Conservation (phyloP, 2,329 filamentous ascomycete genomes). For the Xylariaceae sp. region DNA sequence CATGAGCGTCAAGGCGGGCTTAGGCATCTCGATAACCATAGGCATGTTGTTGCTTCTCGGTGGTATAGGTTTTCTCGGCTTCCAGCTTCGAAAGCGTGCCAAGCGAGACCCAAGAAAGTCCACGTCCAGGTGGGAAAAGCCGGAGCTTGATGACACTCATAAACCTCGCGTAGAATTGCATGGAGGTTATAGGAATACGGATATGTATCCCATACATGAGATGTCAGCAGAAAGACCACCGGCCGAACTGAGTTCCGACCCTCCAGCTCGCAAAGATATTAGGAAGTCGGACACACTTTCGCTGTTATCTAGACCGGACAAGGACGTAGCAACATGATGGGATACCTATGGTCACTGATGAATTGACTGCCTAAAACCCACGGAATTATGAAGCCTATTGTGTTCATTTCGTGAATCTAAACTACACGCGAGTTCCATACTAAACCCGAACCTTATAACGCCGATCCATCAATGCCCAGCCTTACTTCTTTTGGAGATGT, state of each 20-base stretch:
- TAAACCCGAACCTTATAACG: slow-evolving; percentile 37
- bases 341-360: slow-evolving; percentile 11
- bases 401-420: slow-evolving; percentile 32
- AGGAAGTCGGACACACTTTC: neutral
- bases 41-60: neutral
- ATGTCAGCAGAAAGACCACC: neutral
- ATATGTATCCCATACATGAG: neutral
- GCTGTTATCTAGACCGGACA: neutral
- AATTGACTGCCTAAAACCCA: neutral
- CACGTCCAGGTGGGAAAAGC: neutral
- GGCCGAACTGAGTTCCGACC: slow-evolving; percentile 16
- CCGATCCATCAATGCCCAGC: slow-evolving; percentile 34
- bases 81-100: neutral
- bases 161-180: neutral
- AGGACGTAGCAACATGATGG: neutral
- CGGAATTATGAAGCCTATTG: slow-evolving; percentile 17
- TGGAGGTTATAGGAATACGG: neutral
- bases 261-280: neutral
- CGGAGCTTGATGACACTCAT: neutral
- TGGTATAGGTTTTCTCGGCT: neutral
- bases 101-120: neutral
- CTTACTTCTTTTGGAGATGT: slow-evolving; percentile 44
- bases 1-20: neutral
- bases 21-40: neutral
- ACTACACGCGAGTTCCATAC: slow-evolving; percentile 32